phyloP scores from a whole-genome alignment of 148 eudicot genomes.

The Amaranthus palmeri region DNA sequence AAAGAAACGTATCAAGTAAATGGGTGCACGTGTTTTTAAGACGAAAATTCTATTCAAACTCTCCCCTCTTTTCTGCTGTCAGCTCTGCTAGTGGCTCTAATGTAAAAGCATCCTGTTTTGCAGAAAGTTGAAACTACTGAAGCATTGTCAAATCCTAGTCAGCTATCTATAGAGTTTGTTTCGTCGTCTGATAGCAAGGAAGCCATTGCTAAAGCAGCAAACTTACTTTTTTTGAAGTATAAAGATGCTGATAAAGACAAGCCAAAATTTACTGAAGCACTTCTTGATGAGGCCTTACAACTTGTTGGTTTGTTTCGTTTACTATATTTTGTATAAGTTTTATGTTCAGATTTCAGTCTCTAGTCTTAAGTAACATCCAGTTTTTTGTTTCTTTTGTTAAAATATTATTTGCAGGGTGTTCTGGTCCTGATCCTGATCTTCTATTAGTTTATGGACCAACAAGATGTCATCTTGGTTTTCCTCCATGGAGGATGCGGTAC shows the following conservation, averaged over 20 bases:
- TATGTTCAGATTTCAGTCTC: neutral
- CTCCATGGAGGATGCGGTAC: slow-evolving; percentile 86
- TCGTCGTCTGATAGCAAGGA: slow-evolving; percentile 71
- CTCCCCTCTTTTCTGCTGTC: neutral
- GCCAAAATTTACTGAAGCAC: slow-evolving; percentile 57
- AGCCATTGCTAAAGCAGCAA: slow-evolving; percentile 79
- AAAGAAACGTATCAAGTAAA: no score
- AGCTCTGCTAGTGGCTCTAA: neutral
- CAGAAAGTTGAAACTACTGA: slow-evolving; percentile 40
- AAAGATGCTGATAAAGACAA: slow-evolving; percentile 36
- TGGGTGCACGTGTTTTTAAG: no score
- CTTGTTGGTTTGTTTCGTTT: slow-evolving; percentile 47
- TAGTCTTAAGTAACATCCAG: neutral
- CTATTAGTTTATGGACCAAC: slow-evolving; percentile 72
- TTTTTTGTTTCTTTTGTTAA: neutral
- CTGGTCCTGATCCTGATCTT: slow-evolving; percentile 74
- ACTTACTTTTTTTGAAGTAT: slow-evolving; percentile 49
- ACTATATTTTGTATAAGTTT: neutral
- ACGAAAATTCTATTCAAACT: neutral
- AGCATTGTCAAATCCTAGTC: slow-evolving; percentile 28
- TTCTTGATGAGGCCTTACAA: slow-evolving; percentile 58
- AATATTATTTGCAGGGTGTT: slow-evolving; percentile 40
- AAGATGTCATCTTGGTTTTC: slow-evolving; percentile 92
- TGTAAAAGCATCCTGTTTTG: slow-evolving; percentile 12
- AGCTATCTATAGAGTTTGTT: slow-evolving; percentile 52